phyloP scores from a whole-genome alignment of 306 rosid genomes.

The Parietaria judaica region DNA sequence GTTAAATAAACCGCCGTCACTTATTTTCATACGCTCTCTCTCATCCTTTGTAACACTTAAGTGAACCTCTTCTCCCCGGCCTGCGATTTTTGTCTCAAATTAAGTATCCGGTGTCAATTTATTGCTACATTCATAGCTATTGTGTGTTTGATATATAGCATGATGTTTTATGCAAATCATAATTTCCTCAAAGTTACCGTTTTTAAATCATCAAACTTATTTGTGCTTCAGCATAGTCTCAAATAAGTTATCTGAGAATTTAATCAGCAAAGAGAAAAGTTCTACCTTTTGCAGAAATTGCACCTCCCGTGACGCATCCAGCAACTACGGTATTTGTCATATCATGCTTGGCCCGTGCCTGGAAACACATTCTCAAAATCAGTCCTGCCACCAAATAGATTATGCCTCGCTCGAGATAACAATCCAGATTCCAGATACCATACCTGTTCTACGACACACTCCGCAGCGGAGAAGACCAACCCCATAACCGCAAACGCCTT shows the following conservation, averaged over 20 bases:
- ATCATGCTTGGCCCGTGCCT: slow-evolving; percentile 91
- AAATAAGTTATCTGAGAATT: not conserved
- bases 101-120: too few relatives aligned
- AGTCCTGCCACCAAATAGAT: slow-evolving; percentile 11
- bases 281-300: slow-evolving; percentile 83
- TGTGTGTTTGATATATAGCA: too few relatives aligned
- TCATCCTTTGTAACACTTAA: too few relatives aligned
- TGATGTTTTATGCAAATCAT: too few relatives aligned
- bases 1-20: too few relatives aligned
- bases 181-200: too few relatives aligned
- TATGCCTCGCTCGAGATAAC: slow-evolving; percentile 10
- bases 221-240: not conserved
- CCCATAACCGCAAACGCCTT: slow-evolving; percentile 98
- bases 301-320: slow-evolving; percentile 87
- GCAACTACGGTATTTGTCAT: slow-evolving; percentile 73
- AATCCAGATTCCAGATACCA: not conserved
- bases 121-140: too few relatives aligned
- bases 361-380: slow-evolving; percentile 8
- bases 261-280: not conserved
- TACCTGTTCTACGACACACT: slow-evolving; percentile 92
- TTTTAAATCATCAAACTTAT: not conserved
- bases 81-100: too few relatives aligned
- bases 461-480: slow-evolving; percentile 80
- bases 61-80: too few relatives aligned
- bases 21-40: too few relatives aligned